Evolutionary conservation across 176 grass and related monocot genomes (phyloP).

Genomic region (Oryza australiensis): DNA sequence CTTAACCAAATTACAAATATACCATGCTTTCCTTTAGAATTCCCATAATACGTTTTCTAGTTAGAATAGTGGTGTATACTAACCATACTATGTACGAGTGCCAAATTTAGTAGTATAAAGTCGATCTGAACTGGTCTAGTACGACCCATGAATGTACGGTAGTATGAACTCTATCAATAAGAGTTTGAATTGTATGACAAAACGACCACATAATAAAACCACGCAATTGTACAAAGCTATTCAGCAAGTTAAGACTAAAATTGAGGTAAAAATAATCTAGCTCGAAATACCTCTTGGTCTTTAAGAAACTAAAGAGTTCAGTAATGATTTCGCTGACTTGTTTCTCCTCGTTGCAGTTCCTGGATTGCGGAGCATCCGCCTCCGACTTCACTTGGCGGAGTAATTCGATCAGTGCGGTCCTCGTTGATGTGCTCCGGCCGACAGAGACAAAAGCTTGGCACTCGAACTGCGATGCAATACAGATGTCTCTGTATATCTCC

Average conservation of each 20-base stretch:
- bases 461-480: neutral
- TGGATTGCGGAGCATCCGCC: neutral
- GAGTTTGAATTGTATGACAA: too few species aligned
- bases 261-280: neutral
- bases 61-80: too few species aligned
- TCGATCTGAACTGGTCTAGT: too few species aligned
- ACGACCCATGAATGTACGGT: too few species aligned
- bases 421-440: neutral
- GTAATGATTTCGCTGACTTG: constrained; percentile 3
- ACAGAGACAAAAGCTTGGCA: neutral
- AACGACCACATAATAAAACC: neutral
- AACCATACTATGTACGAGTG: too few species aligned
- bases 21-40: too few species aligned
- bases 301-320: constrained; percentile 8
- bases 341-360: neutral
- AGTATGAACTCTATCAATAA: too few species aligned
- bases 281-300: constrained; percentile 6
- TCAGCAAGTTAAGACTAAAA: neutral
- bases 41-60: too few species aligned
- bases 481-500: neutral
- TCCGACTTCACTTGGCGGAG: neutral
- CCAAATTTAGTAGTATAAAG: too few species aligned
- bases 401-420: neutral
- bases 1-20: too few species aligned
- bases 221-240: neutral